A percentile compares a stretch with the other conserved stretches of the same genome.
Conservation (phyloP, 176 grass and related monocot genomes). For the Pontederia paniculata region DNA sequence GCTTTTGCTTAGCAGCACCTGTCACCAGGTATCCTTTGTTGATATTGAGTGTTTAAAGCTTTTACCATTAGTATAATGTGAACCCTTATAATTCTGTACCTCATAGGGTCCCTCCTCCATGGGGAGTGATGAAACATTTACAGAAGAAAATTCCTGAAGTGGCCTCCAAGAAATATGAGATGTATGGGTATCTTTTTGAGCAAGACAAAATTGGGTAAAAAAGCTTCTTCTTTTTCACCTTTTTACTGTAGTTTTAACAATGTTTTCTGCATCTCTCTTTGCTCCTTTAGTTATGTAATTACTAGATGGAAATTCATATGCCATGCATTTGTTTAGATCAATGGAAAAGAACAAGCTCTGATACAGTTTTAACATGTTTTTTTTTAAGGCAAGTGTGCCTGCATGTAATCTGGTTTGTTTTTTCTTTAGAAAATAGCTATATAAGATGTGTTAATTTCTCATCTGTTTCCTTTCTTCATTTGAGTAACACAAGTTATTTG, state of each 20-base stretch:
- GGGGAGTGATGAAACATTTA: constrained; percentile 94
- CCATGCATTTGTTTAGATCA: too few species aligned
- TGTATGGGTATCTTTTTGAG: constrained; percentile 64
- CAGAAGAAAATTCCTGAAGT: constrained; percentile 88
- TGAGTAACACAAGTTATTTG: not conserved
- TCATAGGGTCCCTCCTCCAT: constrained; percentile 61
- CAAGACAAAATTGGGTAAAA: constrained; percentile 61
- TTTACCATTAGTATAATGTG: not conserved
- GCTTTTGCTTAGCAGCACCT: constrained; percentile 79
- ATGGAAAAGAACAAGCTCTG: too few species aligned
- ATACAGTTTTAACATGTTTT: too few species aligned
- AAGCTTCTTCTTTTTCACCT: not conserved
- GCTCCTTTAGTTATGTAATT: too few species aligned
- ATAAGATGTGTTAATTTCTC: not conserved
- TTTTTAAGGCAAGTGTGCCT: too few species aligned
- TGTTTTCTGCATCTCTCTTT: too few species aligned
- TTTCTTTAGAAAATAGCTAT: too few species aligned
- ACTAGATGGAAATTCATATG: too few species aligned
- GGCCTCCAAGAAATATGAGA: constrained; percentile 59
- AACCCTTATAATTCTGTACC: constrained; percentile 11
- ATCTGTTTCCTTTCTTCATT: constrained; percentile 6
- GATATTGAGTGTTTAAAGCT: not conserved
- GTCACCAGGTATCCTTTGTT: constrained; percentile 47
- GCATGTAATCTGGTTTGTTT: too few species aligned
- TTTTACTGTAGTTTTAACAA: not conserved